These are phyloP conservation scores for Kurtzmaniella quercitrusa DNA, from an alignment of 1,139 yeast species.

Conservation along the genomic window DNA sequence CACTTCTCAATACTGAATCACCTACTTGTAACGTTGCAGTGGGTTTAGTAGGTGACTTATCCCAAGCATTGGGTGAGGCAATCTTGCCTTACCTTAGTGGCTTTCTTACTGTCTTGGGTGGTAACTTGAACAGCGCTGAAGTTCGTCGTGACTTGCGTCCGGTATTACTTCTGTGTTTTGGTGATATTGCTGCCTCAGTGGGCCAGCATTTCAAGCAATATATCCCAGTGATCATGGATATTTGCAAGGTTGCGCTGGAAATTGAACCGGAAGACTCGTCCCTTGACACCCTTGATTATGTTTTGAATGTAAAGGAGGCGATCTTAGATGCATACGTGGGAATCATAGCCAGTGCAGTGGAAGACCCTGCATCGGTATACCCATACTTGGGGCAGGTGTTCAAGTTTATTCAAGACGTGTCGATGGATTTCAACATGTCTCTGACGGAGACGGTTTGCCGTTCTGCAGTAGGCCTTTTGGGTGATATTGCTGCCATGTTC, in stretches of 20 bases:
- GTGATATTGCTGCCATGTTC: constrained; percentile 87
- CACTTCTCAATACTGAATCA: constrained; percentile 77
- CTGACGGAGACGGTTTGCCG: constrained; percentile 66
- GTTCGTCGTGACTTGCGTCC: constrained; percentile 83
- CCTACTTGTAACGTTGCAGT: constrained; percentile 86
- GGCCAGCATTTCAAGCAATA: constrained; percentile 75
- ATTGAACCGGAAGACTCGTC: constrained; percentile 56
- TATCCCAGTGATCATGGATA: constrained; percentile 71
- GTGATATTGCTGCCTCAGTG: constrained; percentile 89
- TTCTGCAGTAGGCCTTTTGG: constrained; percentile 82
- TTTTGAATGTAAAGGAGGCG: constrained; percentile 71
- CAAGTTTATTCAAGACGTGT: constrained; percentile 58
- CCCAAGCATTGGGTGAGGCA: constrained; percentile 80
- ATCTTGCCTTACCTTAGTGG: constrained; percentile 74
- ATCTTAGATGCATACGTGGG: constrained; percentile 95
- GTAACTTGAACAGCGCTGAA: constrained; percentile 58
- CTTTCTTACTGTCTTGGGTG: constrained; percentile 78
- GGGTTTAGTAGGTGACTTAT: constrained; percentile 93
- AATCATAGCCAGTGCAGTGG: constrained; percentile 80
- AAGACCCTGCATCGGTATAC: constrained; percentile 59
- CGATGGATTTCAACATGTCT: constrained; percentile 56
- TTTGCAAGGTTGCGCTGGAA: constrained; percentile 55
- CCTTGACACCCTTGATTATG: constrained; percentile 74
- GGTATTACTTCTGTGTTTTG: constrained; percentile 88
- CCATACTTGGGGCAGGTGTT: constrained; percentile 70